phyloP scores from a whole-genome alignment of 192 early-diverging fungal species.

The Coemansia sp. region DNA sequence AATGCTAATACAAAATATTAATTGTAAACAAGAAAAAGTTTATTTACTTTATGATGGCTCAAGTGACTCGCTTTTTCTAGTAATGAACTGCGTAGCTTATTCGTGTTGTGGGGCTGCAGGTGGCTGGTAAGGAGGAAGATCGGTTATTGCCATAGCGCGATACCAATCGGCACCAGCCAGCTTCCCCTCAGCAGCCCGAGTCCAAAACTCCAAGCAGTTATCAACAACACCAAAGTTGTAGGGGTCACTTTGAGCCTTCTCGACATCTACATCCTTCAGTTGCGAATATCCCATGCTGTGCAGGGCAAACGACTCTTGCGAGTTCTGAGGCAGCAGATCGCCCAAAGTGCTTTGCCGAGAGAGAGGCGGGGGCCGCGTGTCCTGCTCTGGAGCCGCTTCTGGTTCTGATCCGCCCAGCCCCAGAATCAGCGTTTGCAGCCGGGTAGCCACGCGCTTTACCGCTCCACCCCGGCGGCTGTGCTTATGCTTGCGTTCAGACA shows the following conservation, averaged over 20 bases:
- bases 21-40: slow-evolving; percentile 5
- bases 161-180: slow-evolving; percentile 64
- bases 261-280: slow-evolving; percentile 14
- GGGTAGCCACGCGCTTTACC: slow-evolving; percentile 17
- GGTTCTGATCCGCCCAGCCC: slow-evolving; percentile 33
- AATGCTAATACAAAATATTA: not conserved
- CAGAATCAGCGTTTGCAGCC: slow-evolving; percentile 23
- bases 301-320: slow-evolving; percentile 34
- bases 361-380: slow-evolving; percentile 37
- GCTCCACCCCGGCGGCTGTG: slow-evolving; percentile 6
- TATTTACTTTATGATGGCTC: no score
- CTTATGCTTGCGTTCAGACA: slow-evolving; percentile 29
- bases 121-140: slow-evolving; percentile 41
- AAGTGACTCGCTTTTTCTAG: no score
- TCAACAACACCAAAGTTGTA: slow-evolving; percentile 76
- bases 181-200: slow-evolving; percentile 56
- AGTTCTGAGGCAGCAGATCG: slow-evolving; percentile 30
- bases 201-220: slow-evolving; percentile 89
- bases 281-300: slow-evolving; percentile 20
- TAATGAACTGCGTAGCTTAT: not conserved
- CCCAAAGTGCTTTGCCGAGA: slow-evolving; percentile 25
- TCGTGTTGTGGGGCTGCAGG: slow-evolving; percentile 26
- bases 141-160: slow-evolving; percentile 31
- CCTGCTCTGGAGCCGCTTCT: slow-evolving; percentile 9
- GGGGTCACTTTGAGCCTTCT: slow-evolving; percentile 53